Evolutionary conservation across 768 basidiomycete species (phyloP), one percentile per base, ranked within the genome.

Genomic region (Russula lepida): DNA sequence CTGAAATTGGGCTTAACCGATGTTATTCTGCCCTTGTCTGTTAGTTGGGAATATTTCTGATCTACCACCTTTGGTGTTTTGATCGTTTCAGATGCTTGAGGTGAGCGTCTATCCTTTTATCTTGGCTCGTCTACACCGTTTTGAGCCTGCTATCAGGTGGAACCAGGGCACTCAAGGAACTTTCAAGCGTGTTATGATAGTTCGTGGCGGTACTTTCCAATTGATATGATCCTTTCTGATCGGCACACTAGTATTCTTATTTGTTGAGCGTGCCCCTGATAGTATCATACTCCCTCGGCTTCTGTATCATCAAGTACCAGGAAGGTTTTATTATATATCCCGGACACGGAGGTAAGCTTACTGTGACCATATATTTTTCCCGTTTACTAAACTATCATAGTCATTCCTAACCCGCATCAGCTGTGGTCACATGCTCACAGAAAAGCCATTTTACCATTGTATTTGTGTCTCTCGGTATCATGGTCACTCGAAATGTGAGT

Each of bases 101-200:
- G 86, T 87, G 61, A 64, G 80, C 68, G n/a, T 35, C 5, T 8
- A 4, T 15, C 15, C 27, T 30, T 47, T 6, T 3, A 12, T 0
- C 13, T 19, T 46, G 7, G 27, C 43, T 28, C 25, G 30, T 28
- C 4, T 30, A 25, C 35, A 35, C 1, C 28, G 4, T 59, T 37
- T n/a, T 27, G 41, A 56, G 4, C 56, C 4, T 35, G 23, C 21
- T 33, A 25, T 27, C 61, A 89, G 88, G 69, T 89, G 87, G 86
- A 81, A 84, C 67, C 80, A 79, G 30, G 86, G 85, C 2, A 79
- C 81, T 4, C 73, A 83, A 23, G 89, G 88, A 13, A 78, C 87
- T 3, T 92, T 92, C 75, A 92, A 89, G 71, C 82, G 91, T 28
- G 70, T 92, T 68, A 92, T 92, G 90, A 92, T 88, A 39, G 89